These are phyloP conservation scores for Talaromyces amestolkiae DNA, from an alignment of 2,329 filamentous ascomycete genomes.

Conservation along the genomic window DNA sequence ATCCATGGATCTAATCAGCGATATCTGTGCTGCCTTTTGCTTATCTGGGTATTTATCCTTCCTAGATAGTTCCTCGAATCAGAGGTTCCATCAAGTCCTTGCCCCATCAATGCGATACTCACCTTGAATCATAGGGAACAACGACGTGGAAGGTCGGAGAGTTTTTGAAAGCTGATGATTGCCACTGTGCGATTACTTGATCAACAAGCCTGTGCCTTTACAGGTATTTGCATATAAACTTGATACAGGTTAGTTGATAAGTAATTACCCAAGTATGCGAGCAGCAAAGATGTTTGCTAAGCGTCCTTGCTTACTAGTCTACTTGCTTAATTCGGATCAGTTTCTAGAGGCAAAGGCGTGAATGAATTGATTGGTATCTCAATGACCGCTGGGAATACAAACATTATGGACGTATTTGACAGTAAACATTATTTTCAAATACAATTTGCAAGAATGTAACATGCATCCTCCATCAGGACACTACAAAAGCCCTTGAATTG, in stretches of 20 bases:
- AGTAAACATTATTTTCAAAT: conserved; percentile 10
- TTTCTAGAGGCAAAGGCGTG: neutral
- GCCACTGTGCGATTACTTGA: neutral
- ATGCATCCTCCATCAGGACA: neutral
- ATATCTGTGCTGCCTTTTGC: neutral
- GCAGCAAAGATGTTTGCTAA: neutral
- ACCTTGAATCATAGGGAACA: conserved; percentile 19
- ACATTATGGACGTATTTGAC: conserved; percentile 5
- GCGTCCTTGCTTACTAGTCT: neutral
- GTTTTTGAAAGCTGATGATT: conserved; percentile 25
- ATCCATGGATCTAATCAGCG: no score
- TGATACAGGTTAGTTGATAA: neutral
- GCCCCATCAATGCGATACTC: conserved; percentile 9
- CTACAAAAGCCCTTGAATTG: neutral
- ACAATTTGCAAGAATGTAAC: conserved; percentile 9
- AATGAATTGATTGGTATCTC: conserved; percentile 12
- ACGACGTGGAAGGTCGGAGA: conserved; percentile 28
- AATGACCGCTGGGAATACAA: conserved; percentile 10
- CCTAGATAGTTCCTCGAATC: conserved; percentile 12
- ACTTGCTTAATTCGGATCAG: neutral
- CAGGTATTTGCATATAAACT: no score
- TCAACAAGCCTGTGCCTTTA: no score
- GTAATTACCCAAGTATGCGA: neutral
- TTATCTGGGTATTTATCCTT: neutral
- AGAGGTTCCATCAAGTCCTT: conserved; percentile 12